Evolutionary conservation across 1,284 basidiomycete genomes (phyloP).

Genomic region (Marasmius oreades): DNA sequence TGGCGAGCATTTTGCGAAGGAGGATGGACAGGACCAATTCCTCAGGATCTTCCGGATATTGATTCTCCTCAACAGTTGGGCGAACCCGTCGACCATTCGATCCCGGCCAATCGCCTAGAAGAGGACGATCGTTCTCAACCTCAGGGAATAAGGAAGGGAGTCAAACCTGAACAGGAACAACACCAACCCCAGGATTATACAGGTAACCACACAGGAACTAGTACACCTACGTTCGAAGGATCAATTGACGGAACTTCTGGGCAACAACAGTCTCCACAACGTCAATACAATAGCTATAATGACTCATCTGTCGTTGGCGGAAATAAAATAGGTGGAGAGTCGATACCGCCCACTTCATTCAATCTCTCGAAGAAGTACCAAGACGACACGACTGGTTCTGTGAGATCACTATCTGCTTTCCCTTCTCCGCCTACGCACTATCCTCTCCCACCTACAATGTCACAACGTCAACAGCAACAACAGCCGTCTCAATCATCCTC

Average conservation of each 20-base stretch:
- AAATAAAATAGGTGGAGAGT: constrained; percentile 6
- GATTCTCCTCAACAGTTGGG: constrained; percentile 18
- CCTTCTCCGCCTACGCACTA: constrained; percentile 69
- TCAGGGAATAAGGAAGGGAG: background rate
- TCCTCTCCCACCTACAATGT: constrained; percentile 48
- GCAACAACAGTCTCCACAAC: background rate
- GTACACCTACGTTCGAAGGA: background rate
- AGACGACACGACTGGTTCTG: constrained; percentile 45
- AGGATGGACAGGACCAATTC: constrained; percentile 59
- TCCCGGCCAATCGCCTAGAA: background rate
- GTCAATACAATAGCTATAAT: background rate
- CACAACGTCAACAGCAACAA: constrained; percentile 27
- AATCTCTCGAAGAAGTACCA: constrained; percentile 36
- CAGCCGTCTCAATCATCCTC: constrained; percentile 24
- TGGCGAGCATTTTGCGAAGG: constrained; percentile 73
- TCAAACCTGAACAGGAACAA: background rate
- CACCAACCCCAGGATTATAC: background rate
- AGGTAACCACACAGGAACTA: background rate
- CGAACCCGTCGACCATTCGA: background rate
- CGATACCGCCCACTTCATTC: constrained; percentile 22
- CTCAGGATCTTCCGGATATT: constrained; percentile 47
- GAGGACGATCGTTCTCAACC: constrained; percentile 1
- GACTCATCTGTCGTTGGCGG: background rate
- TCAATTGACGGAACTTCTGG: background rate
- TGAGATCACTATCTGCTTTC: constrained; percentile 67